phyloP scores from a whole-genome alignment of 192 early-diverging fungal genomes.

The Rhizophagus clarus region DNA sequence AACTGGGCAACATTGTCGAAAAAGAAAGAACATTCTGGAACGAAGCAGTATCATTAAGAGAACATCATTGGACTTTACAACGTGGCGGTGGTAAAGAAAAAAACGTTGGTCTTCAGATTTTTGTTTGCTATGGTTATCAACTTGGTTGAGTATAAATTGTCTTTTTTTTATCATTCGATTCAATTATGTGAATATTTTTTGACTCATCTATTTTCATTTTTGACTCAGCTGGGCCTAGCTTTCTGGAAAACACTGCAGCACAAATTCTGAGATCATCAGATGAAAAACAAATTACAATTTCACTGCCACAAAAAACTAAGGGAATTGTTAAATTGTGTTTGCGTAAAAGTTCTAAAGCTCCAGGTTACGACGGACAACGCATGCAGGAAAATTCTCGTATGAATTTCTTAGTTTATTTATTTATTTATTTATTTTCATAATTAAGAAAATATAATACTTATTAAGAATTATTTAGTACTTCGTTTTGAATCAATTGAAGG shows the following conservation, averaged over 20 bases:
- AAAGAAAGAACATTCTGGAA: conserved; percentile 31
- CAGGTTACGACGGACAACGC: not conserved
- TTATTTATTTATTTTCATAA: not conserved
- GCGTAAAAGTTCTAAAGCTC: not conserved
- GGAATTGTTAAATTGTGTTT: conserved; percentile 17
- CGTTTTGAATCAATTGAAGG: not conserved
- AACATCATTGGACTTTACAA: conserved; percentile 20
- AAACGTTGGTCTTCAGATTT: conserved; percentile 18
- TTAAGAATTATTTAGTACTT: not conserved
- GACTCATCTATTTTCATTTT: too few relatives aligned
- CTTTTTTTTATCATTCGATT: not conserved
- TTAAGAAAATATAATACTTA: not conserved
- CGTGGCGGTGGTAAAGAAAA: conserved; percentile 9
- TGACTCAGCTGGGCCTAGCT: not conserved
- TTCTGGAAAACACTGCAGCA: not conserved
- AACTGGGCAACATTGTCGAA: not conserved
- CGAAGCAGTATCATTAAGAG: conserved; percentile 26
- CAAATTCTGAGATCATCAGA: conserved; percentile 29
- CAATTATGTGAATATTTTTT: too few relatives aligned
- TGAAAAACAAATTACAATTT: conserved; percentile 27
- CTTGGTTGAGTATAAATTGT: not conserved
- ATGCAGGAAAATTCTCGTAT: conserved; percentile 26
- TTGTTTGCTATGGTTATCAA: conserved; percentile 29
- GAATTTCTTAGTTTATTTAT: not conserved
- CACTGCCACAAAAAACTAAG: conserved; percentile 22